Evolutionary conservation across 2,329 filamentous ascomycete genomes (phyloP), one percentile per base, ranked within the genome.

Genomic region (Monosporascus sp.): DNA sequence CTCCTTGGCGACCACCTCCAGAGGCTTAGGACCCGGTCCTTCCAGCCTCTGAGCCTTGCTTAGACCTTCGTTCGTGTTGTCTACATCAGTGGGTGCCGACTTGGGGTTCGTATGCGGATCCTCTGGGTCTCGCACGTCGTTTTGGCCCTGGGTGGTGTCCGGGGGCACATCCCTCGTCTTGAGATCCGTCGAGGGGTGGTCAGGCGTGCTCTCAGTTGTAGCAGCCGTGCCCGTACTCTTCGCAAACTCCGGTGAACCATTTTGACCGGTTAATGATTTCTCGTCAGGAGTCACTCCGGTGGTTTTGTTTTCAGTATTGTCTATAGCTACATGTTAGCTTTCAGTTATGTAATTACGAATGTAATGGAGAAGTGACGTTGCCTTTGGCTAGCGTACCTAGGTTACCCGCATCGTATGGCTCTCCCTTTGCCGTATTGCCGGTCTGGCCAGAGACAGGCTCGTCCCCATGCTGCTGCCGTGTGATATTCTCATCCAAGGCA

Each of bases 371-470:
- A 31, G 50, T 26, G 31, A 14, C 22, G 22, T 41, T 45, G 58
- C 72, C 20, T 17, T 48, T 37, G 9, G 9, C 11, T 8, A 60
- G 68, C 83, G 76, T 79, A 74, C 82, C 78, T n/a, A 81, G 72
- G 68, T 94, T 94, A 48, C 90, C 90, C 54, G 84, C 83, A 65
- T 94, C 90, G 63, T 85, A 95, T 0, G 90, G 90, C 68, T 93
- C 86, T 14, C 81, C 82, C 44, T 77, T 78, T 24, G 79, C 78
- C 4, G 88, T 87, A 66, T 86, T 74, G 40, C 90, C 90, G 54
- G 78, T 74, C 50, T 82, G 74, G 22, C 90, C 90, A 20, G 88
- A 87, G 45, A 91, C 69, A 19, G 90, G 90, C 72, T 95, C 90
- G 69, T 74, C 50, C 67, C 70, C 41, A 72, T 74, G 6, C 70